phyloP scores from a whole-genome alignment of 1,284 basidiomycete genomes.

The Bjerkandera adusta region DNA sequence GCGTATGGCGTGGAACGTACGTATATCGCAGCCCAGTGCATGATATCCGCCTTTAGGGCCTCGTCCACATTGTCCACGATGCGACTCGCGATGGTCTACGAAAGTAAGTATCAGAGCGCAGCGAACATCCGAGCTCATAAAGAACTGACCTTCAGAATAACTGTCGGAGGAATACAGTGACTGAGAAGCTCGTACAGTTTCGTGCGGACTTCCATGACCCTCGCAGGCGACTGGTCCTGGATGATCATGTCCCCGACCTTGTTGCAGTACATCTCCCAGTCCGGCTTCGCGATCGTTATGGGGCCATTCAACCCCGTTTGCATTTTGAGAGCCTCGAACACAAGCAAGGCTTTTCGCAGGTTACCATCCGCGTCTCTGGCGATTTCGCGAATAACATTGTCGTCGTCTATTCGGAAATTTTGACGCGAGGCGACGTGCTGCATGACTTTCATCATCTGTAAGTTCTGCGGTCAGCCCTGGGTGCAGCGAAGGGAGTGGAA shows the following conservation, averaged over 20 bases:
- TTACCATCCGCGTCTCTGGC: constrained; percentile 86
- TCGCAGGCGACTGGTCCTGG: constrained; percentile 89
- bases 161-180: constrained; percentile 96
- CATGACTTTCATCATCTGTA: constrained; percentile 81
- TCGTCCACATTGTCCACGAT: constrained; percentile 90
- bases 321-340: constrained; percentile 95
- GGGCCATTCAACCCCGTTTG: constrained; percentile 81
- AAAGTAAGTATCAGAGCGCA: constrained; percentile 1
- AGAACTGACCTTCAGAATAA: constrained; percentile 77
- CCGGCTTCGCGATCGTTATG: constrained; percentile 87
- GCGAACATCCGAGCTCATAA: neutral
- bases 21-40: constrained; percentile 97
- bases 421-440: constrained; percentile 82
- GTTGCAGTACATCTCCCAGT: constrained; percentile 98
- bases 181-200: constrained; percentile 96
- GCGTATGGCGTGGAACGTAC: constrained; percentile 44
- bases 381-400: constrained; percentile 68
- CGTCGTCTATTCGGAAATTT: constrained; percentile 76
- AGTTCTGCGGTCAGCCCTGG: constrained; percentile 4
- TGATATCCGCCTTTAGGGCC: constrained; percentile 82
- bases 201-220: constrained; percentile 87
- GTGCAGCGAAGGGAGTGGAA: neutral
- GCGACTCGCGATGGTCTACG: constrained; percentile 83
- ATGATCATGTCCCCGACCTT: constrained; percentile 94
- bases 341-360: constrained; percentile 91